These are phyloP conservation scores for Mortierella sp. DNA, from an alignment of 371 early-diverging fungal genomes.

Conservation along the genomic window DNA sequence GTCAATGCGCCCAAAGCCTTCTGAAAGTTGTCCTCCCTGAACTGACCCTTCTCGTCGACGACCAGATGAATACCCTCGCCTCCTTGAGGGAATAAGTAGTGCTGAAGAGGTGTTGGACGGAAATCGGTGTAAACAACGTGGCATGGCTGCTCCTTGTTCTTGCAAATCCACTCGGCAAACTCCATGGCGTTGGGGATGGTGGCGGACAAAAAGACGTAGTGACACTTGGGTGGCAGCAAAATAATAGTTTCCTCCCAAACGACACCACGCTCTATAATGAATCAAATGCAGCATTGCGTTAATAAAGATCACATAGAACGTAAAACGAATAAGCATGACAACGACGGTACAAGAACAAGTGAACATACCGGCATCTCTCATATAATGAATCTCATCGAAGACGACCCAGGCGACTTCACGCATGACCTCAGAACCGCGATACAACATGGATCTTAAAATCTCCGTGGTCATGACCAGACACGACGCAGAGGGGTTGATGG, in stretches of 20 bases:
- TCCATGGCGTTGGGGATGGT: slow-evolving; percentile 99
- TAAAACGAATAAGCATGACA: neutral
- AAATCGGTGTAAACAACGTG: slow-evolving; percentile 99
- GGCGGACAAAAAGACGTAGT: slow-evolving; percentile 98
- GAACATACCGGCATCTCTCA: slow-evolving; percentile 83
- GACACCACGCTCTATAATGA: slow-evolving; percentile 91
- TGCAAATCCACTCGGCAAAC: slow-evolving; percentile 99
- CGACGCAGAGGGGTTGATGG: slow-evolving; percentile 97
- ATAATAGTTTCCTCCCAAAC: slow-evolving; percentile 99
- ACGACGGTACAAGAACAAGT: neutral
- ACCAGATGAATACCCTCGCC: slow-evolving; percentile 96
- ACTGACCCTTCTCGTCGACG: slow-evolving; percentile 96
- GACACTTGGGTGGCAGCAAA: slow-evolving; percentile 94
- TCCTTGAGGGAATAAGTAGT: slow-evolving; percentile 96
- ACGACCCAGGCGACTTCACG: slow-evolving; percentile 99
- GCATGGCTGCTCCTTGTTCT: slow-evolving; percentile 96
- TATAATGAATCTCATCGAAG: slow-evolving; percentile 99
- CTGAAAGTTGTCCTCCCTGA: slow-evolving; percentile 97
- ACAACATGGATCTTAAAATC: slow-evolving; percentile 99
- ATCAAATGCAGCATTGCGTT: neutral
- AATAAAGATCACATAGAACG: neutral
- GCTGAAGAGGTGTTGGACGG: slow-evolving; percentile 98
- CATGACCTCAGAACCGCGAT: slow-evolving; percentile 98
- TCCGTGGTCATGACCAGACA: slow-evolving; percentile 99
- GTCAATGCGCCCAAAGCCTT: slow-evolving; percentile 84